These are phyloP conservation scores for Exophiala dermatitidis DNA, from an alignment of 2,329 filamentous ascomycete genomes.

Conservation along the genomic window DNA sequence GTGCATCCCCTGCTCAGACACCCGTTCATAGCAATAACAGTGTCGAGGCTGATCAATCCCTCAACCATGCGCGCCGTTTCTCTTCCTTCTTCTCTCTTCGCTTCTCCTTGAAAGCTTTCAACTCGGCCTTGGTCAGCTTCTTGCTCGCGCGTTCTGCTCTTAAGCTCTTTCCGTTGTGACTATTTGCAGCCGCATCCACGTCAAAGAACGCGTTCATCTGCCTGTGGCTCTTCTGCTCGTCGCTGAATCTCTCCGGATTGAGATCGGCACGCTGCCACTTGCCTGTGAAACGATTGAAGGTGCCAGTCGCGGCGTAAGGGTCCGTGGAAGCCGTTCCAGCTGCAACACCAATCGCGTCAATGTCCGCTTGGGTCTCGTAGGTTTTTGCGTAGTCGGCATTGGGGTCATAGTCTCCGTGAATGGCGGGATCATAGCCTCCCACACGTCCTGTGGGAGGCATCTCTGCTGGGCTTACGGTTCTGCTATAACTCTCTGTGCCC, in stretches of 20 bases:
- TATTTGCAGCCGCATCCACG: constrained; percentile 85
- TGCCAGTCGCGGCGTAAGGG: constrained; percentile 60
- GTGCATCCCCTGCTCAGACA: background rate
- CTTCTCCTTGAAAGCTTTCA: constrained; percentile 90
- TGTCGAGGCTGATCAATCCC: constrained; percentile 54
- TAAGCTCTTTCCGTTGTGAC: constrained; percentile 80
- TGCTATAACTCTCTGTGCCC: constrained; percentile 28
- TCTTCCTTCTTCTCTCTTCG: constrained; percentile 84
- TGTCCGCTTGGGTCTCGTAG: constrained; percentile 34
- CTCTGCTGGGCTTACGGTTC: constrained; percentile 32
- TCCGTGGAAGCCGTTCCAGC: constrained; percentile 38
- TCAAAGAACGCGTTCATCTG: constrained; percentile 96
- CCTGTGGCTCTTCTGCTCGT: constrained; percentile 76
- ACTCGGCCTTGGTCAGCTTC: constrained; percentile 74
- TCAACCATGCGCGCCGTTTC: constrained; percentile 83
- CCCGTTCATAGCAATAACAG: background rate
- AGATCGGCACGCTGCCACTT: constrained; percentile 64
- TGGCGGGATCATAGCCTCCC: constrained; percentile 87
- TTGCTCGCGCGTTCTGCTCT: constrained; percentile 84
- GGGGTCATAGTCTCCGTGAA: constrained; percentile 94
- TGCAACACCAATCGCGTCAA: constrained; percentile 31
- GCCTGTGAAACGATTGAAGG: constrained; percentile 90
- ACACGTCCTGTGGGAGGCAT: constrained; percentile 32
- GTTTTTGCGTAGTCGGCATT: constrained; percentile 84
- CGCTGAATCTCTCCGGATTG: constrained; percentile 68